Conservation (phyloP, 306 rosid genomes). For the Begonia fuchsioides region DNA sequence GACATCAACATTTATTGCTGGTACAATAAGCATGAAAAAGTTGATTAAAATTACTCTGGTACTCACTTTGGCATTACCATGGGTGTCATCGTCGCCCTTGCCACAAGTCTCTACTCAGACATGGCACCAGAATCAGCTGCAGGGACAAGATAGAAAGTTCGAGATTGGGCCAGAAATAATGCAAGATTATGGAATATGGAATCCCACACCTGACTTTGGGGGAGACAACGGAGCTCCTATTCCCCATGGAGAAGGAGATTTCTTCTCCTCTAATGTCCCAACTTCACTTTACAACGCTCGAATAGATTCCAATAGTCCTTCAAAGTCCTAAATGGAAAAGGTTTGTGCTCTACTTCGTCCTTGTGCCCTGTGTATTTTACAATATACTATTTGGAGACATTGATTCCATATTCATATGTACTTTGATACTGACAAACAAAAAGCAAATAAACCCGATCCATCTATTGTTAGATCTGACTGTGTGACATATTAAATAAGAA, state of each 20-base stretch:
- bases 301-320: background rate
- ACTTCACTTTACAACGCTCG: background rate
- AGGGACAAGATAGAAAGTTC: constrained; percentile 3
- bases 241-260: constrained; percentile 22
- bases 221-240: constrained; percentile 28
- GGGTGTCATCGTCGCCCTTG: background rate
- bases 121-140: constrained; percentile 5
- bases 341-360: too few relatives aligned
- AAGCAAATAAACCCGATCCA: too few relatives aligned
- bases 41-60: constrained; percentile 10
- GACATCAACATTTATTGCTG: constrained; percentile 1
- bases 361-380: too few relatives aligned
- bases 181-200: constrained; percentile 30
- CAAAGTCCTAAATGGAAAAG: background rate
- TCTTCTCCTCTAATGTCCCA: background rate
- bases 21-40: constrained; percentile 11
- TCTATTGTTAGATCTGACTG: too few relatives aligned
- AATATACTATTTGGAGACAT: too few relatives aligned
- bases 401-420: too few relatives aligned
- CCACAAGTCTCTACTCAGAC: constrained; percentile 1
- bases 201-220: constrained; percentile 27
- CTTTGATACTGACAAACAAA: too few relatives aligned
- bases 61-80: constrained; percentile 2
- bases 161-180: constrained; percentile 4
- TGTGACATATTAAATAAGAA: too few relatives aligned